Conservation (phyloP, 768 basidiomycete species). For the Naganishia kalamii region DNA sequence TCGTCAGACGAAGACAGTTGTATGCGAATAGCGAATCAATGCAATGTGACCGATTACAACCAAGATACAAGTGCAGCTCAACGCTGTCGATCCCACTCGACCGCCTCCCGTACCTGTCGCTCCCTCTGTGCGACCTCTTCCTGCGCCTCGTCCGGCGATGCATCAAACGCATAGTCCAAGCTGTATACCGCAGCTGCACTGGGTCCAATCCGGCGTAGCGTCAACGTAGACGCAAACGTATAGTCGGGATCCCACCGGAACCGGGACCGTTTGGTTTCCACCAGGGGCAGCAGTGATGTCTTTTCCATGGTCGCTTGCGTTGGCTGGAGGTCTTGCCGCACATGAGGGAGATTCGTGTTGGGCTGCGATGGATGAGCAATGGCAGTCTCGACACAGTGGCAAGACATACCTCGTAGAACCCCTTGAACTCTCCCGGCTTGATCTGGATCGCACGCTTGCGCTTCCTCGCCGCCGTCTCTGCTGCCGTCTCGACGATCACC, state of each 20-base stretch:
- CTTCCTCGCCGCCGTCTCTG: slow-evolving; percentile 20
- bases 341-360: slow-evolving; percentile 42
- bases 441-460: slow-evolving; percentile 30
- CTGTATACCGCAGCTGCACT: slow-evolving; percentile 30
- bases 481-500: slow-evolving; percentile 31
- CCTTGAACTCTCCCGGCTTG: slow-evolving; percentile 31
- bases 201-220: slow-evolving; percentile 13
- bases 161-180: slow-evolving; percentile 36
- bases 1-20: background rate
- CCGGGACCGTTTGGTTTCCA: slow-evolving; percentile 21
- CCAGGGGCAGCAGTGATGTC: slow-evolving; percentile 20
- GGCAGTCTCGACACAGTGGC: background rate
- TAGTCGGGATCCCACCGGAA: slow-evolving; percentile 7
- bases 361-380: slow-evolving; percentile 26
- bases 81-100: slow-evolving; percentile 15
- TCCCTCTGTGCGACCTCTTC: slow-evolving; percentile 17
- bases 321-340: slow-evolving; percentile 37
- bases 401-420: slow-evolving; percentile 32
- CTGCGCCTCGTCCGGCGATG: background rate
- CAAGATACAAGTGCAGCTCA: too few relatives aligned
- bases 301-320: slow-evolving; percentile 5
- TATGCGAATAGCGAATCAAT: slow-evolving; percentile 2
- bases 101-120: slow-evolving; percentile 15
- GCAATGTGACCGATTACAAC: background rate
- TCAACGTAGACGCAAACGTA: background rate